Evolutionary conservation across 345 rosid genomes (phyloP).

Genomic region (Eucalyptus virginea): DNA sequence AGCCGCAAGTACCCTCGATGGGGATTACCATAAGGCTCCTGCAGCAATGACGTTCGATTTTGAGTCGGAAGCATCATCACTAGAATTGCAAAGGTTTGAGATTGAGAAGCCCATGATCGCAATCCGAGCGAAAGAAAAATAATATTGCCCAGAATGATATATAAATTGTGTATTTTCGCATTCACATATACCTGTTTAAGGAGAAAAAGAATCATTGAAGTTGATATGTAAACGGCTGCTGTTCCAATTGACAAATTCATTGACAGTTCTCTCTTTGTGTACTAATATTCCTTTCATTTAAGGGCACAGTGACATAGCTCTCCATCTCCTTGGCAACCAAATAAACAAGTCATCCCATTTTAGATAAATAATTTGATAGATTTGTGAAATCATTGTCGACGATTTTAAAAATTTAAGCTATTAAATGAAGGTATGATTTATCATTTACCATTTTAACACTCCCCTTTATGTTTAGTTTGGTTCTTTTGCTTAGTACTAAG

Average conservation of each 20-base stretch:
- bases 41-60: not conserved
- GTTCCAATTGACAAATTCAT: not conserved
- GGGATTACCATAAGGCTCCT: not conserved
- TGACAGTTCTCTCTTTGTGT: not conserved
- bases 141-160: not conserved
- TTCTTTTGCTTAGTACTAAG: too few relatives aligned
- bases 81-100: not conserved
- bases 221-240: not conserved
- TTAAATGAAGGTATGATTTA: too few relatives aligned
- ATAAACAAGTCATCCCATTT: not conserved
- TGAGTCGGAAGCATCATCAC: not conserved
- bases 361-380: not conserved
- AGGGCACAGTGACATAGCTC: not conserved
- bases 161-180: not conserved
- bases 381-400: too few relatives aligned
- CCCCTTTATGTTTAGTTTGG: too few relatives aligned
- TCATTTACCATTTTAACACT: too few relatives aligned
- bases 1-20: not conserved
- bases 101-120: not conserved
- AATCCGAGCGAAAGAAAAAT: not conserved
- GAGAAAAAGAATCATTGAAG: not conserved
- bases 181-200: not conserved
- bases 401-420: too few relatives aligned
- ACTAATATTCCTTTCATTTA: not conserved
- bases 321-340: not conserved